phyloP scores from a whole-genome alignment of 305 asterid genomes.

The Rubia tinctorum region DNA sequence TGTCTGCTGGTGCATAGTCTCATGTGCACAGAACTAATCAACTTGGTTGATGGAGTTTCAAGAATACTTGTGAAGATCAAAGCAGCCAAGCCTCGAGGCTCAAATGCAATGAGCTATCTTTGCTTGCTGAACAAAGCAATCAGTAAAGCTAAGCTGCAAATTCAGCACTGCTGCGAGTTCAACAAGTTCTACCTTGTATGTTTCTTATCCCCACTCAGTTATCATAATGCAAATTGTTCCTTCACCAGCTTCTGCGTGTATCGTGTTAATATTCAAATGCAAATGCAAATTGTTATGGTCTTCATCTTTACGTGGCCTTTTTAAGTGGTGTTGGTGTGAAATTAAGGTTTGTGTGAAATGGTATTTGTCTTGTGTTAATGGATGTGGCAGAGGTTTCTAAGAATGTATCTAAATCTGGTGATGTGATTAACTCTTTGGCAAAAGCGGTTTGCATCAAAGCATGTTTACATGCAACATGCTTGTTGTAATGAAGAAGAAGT shows the following conservation, averaged over 20 bases:
- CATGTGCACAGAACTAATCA: conserved; percentile 61
- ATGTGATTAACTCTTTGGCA: too few species aligned
- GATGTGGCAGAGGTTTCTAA: too few species aligned
- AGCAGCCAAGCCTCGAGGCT: conserved; percentile 78
- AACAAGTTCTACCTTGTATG: conserved; percentile 89
- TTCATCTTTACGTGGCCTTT: too few species aligned
- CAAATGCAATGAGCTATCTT: conserved; percentile 78
- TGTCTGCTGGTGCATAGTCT: conserved; percentile 63
- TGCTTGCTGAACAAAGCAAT: conserved; percentile 60
- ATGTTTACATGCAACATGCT: too few species aligned
- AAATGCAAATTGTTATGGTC: too few species aligned
- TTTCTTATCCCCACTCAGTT: background rate
- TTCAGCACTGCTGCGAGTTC: conserved; percentile 69
- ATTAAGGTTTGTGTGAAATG: too few species aligned
- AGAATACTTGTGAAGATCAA: conserved; percentile 59
- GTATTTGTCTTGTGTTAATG: too few species aligned
- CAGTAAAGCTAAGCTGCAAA: conserved; percentile 54
- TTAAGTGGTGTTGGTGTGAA: too few species aligned
- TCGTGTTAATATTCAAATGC: too few species aligned
- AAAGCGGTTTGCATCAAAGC: too few species aligned
- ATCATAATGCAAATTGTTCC: background rate
- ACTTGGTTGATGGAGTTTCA: conserved; percentile 40
- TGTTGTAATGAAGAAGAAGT: too few species aligned
- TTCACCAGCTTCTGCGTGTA: background rate
- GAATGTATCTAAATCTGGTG: too few species aligned